Conservation (phyloP, 208 protist genomes). For the Plasmodiophora brassicae region DNA sequence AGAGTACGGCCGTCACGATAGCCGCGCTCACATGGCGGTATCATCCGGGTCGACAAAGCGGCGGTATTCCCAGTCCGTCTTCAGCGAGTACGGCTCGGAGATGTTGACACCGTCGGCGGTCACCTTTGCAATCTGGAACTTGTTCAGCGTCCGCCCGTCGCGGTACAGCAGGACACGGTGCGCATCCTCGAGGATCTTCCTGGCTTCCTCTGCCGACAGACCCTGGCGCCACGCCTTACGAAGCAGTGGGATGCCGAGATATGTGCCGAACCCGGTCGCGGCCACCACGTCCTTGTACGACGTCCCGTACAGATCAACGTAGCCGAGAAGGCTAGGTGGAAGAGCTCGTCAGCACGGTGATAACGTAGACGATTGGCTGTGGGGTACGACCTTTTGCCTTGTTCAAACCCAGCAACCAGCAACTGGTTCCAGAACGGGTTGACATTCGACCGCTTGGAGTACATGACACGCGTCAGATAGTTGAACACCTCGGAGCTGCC, state of each 20-base stretch:
- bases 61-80: slow-evolving; percentile 37
- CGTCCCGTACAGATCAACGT: slow-evolving; percentile 30
- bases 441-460: slow-evolving; percentile 34
- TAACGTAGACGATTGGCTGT: no score
- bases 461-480: slow-evolving; percentile 43
- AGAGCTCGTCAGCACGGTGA: background rate
- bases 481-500: slow-evolving; percentile 34
- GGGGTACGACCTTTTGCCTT: slow-evolving; percentile 39
- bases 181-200: slow-evolving; percentile 38
- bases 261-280: slow-evolving; percentile 8
- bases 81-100: slow-evolving; percentile 38
- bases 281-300: slow-evolving; percentile 24
- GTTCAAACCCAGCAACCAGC: slow-evolving; percentile 38
- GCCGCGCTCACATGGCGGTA: background rate
- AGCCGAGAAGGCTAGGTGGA: slow-evolving; percentile 6
- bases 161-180: slow-evolving; percentile 46
- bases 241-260: slow-evolving; percentile 19
- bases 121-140: slow-evolving; percentile 40
- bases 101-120: slow-evolving; percentile 35
- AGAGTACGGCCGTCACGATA: background rate
- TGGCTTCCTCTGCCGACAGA: background rate
- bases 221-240: background rate
- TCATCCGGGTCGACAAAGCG: slow-evolving; percentile 36
- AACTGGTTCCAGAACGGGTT: slow-evolving; percentile 44
- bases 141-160: slow-evolving; percentile 47